Conservation (phyloP, 441 rosid genomes). For the Adansonia madagascariensis region DNA sequence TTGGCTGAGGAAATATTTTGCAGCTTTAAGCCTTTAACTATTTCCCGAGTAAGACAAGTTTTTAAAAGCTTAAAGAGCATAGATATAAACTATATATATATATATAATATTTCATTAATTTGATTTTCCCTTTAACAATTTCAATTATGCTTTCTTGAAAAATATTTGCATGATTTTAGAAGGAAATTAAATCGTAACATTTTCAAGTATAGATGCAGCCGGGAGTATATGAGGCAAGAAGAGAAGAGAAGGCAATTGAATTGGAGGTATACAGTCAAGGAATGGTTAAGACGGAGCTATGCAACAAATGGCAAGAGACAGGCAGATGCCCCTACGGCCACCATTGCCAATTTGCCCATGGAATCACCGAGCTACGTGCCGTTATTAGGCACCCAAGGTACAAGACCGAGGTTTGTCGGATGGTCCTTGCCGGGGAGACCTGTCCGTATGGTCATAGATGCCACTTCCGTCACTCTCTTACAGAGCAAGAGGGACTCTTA, state of each 20-base stretch:
- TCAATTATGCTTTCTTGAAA: too few relatives aligned
- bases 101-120: too few relatives aligned
- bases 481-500: constrained; percentile 57
- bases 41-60: too few relatives aligned
- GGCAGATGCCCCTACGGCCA: constrained; percentile 72
- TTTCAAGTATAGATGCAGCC: constrained; percentile 40
- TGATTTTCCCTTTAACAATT: too few relatives aligned
- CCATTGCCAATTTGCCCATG: constrained; percentile 83
- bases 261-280: constrained; percentile 71
- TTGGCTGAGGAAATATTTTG: too few relatives aligned
- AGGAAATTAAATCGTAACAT: constrained; percentile 2
- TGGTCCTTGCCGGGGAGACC: constrained; percentile 62
- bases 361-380: constrained; percentile 72
- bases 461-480: constrained; percentile 81
- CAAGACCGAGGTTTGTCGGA: constrained; percentile 75
- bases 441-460: constrained; percentile 88
- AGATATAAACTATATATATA: too few relatives aligned
- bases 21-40: too few relatives aligned
- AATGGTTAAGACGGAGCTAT: constrained; percentile 76
- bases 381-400: constrained; percentile 78
- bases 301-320: constrained; percentile 91
- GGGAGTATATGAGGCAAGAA: constrained; percentile 41
- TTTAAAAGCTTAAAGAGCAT: too few relatives aligned
- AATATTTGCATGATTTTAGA: neutral
- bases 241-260: constrained; percentile 55